These are phyloP conservation scores for Pythium phragmitis DNA, from an alignment of 352 stramenopile species.

Conservation along the genomic window DNA sequence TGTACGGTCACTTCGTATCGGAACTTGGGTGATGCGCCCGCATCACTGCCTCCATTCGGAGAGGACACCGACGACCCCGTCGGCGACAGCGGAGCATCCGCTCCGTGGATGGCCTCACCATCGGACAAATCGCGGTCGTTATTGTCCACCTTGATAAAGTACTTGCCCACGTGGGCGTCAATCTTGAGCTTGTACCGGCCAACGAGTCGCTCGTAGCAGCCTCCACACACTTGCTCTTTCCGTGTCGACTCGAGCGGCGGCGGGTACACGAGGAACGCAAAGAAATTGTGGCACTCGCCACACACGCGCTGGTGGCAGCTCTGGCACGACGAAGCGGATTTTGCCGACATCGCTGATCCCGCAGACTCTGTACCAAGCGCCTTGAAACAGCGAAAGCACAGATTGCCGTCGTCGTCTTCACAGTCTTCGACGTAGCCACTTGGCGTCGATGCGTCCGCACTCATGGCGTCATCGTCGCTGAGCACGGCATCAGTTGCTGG, in stretches of 20 bases:
- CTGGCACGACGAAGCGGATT: conserved; percentile 29
- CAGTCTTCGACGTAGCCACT: conserved; percentile 36
- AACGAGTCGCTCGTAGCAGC: conserved; percentile 63
- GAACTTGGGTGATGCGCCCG: conserved; percentile 11
- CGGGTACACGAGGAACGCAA: conserved; percentile 72
- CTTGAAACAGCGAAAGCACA: conserved; percentile 70
- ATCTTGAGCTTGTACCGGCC: conserved; percentile 67
- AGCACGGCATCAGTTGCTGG: background rate
- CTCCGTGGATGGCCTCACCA: background rate
- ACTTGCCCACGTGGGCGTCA: conserved; percentile 68
- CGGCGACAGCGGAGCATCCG: background rate
- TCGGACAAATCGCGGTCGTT: conserved; percentile 3
- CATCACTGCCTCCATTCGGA: background rate
- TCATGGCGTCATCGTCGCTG: conserved; percentile 18
- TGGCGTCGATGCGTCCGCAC: background rate
- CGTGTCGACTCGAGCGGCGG: conserved; percentile 56
- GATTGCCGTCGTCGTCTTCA: conserved; percentile 48
- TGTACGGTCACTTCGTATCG: conserved; percentile 65
- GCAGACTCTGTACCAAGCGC: conserved; percentile 9
- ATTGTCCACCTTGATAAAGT: conserved; percentile 50
- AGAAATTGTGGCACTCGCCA: conserved; percentile 47
- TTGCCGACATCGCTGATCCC: background rate
- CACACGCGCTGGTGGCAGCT: conserved; percentile 74
- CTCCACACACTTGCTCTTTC: conserved; percentile 65
- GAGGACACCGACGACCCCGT: background rate